Percentiles rank a stretch among this genome's conserved stretches.
These are phyloP conservation scores for Fusarium aywerte DNA, from an alignment of 2,329 filamentous ascomycete genomes.

Conservation along the genomic window DNA sequence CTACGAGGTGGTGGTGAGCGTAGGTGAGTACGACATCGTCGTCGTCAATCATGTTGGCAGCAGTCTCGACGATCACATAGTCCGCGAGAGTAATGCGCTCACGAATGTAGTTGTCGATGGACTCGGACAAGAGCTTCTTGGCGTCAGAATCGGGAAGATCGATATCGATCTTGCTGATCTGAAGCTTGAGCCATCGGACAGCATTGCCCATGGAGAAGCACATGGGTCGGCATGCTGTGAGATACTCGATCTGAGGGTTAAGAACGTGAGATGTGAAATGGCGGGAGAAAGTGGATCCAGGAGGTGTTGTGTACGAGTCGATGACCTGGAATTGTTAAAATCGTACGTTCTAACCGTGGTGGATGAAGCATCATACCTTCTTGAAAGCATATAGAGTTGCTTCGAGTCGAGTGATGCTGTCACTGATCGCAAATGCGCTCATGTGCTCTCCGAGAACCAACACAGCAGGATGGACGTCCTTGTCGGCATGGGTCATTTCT, in stretches of 20 bases:
- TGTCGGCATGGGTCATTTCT: conserved; percentile 68
- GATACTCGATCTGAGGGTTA: conserved; percentile 93
- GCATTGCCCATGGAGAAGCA: conserved; percentile 98
- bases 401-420: conserved; percentile 88
- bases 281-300: conserved; percentile 83
- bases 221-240: conserved; percentile 93
- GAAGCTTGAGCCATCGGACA: conserved; percentile 92
- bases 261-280: conserved; percentile 93
- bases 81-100: conserved; percentile 91
- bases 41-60: conserved; percentile 78
- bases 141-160: conserved; percentile 83
- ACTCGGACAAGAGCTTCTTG: conserved; percentile 79
- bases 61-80: conserved; percentile 82
- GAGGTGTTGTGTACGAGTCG: conserved; percentile 88
- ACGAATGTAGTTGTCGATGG: conserved; percentile 89
- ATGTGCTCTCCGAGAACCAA: conserved; percentile 90
- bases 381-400: conserved; percentile 91
- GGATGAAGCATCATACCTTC: conserved; percentile 62
- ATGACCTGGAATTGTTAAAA: conserved; percentile 72
- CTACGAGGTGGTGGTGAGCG: conserved; percentile 85
- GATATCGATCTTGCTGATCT: conserved; percentile 90
- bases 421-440: conserved; percentile 86
- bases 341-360: conserved; percentile 11
- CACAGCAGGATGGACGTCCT: conserved; percentile 87
- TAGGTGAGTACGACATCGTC: conserved; percentile 89